These are phyloP conservation scores for Yamadazyma laniorum DNA, from an alignment of 805 yeast genomes.

Conservation along the genomic window DNA sequence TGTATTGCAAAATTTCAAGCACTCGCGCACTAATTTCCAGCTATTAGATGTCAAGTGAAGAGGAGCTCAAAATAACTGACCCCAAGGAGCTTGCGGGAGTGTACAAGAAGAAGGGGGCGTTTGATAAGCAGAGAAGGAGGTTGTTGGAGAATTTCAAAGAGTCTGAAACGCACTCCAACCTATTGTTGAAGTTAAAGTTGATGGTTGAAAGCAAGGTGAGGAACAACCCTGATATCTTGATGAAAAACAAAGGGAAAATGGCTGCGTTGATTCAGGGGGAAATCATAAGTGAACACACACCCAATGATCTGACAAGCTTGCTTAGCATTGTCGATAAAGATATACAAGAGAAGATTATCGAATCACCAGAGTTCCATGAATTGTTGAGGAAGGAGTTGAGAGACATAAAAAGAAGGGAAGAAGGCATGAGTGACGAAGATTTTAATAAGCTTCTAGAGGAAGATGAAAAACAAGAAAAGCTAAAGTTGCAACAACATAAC, in stretches of 20 bases:
- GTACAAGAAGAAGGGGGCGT: constrained; percentile 49
- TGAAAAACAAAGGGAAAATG: constrained; percentile 49
- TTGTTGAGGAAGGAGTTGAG: constrained; percentile 30
- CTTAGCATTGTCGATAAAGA: constrained; percentile 43
- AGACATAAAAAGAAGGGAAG: constrained; percentile 28
- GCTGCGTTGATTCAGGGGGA: constrained; percentile 54
- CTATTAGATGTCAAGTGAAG: neutral
- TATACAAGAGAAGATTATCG: constrained; percentile 43
- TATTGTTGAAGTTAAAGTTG: constrained; percentile 37
- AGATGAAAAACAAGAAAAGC: constrained; percentile 15
- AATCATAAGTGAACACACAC: constrained; percentile 32
- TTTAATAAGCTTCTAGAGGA: constrained; percentile 29
- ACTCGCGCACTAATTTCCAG: no score
- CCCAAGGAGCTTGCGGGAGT: constrained; percentile 39
- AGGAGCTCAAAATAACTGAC: constrained; percentile 17
- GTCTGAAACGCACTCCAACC: constrained; percentile 40
- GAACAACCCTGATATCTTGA: constrained; percentile 46
- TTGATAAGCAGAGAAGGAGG: constrained; percentile 44
- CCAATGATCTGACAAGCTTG: constrained; percentile 19
- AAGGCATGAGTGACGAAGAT: constrained; percentile 42
- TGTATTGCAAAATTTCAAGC: no score
- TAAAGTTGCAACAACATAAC: neutral
- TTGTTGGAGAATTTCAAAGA: constrained; percentile 44
- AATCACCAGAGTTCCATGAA: constrained; percentile 39
- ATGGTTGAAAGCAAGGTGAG: constrained; percentile 47